phyloP scores from a whole-genome alignment of 345 rosid species.

The Gossypium ekmanianum region DNA sequence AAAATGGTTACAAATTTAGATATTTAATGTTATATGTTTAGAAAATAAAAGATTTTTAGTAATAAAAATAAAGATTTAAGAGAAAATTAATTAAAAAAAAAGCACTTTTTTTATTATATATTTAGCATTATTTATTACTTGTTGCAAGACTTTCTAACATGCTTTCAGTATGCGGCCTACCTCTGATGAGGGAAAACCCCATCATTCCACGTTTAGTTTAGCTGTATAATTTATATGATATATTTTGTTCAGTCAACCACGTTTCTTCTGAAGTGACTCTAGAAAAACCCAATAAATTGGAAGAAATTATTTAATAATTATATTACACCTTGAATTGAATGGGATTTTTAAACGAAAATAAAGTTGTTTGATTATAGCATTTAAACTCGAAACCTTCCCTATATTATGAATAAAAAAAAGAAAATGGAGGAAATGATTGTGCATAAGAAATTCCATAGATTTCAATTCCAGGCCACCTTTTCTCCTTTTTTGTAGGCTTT shows the following conservation, averaged over 20 bases:
- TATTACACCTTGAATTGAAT: no score
- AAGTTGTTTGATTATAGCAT: no score
- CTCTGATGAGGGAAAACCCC: background rate
- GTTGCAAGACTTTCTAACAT: background rate
- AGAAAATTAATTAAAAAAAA: no score
- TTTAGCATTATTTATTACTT: background rate
- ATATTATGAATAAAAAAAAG: background rate
- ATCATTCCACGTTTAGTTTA: background rate
- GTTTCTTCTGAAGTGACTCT: conserved; percentile 36
- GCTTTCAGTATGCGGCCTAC: conserved; percentile 6
- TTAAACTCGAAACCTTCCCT: no score
- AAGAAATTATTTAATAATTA: background rate
- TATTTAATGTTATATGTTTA: no score
- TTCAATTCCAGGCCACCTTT: conserved; percentile 25
- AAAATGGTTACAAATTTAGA: no score
- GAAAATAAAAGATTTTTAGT: no score
- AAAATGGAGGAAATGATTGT: background rate
- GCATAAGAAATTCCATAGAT: background rate
- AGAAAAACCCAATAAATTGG: conserved; percentile 15
- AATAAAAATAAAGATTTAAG: no score
- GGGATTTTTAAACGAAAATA: no score
- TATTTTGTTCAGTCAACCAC: conserved; percentile 50
- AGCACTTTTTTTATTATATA: no score
- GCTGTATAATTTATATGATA: background rate
- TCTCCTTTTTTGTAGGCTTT: conserved; percentile 38